A percentile compares a stretch with the other conserved stretches of the same genome.
Evolutionary conservation across 2,329 filamentous ascomycete species (phyloP).

Genomic region (Drechslera avenae): DNA sequence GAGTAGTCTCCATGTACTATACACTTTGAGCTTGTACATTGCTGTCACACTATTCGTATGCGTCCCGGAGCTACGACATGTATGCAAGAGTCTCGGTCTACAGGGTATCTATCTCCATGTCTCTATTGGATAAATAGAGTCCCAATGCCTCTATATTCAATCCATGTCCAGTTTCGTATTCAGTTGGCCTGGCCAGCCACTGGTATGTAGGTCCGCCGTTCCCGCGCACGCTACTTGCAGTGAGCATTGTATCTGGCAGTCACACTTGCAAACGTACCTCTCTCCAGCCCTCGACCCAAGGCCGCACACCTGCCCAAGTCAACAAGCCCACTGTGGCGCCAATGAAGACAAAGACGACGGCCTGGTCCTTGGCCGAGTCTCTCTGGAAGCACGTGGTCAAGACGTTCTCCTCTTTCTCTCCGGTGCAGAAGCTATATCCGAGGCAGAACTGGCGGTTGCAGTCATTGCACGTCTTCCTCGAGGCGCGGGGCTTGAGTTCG

Average conservation of each 20-base stretch:
- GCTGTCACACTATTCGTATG: constrained; percentile 43
- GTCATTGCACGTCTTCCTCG: constrained; percentile 63
- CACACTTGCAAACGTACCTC: constrained; percentile 49
- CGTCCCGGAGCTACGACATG: constrained; percentile 39
- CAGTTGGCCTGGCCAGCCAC: constrained; percentile 48
- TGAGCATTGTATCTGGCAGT: neutral
- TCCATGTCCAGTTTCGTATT: neutral
- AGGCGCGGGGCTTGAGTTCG: constrained; percentile 32
- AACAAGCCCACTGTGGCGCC: constrained; percentile 65
- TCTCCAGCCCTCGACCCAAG: constrained; percentile 63
- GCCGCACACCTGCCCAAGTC: constrained; percentile 64
- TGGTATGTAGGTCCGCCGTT: constrained; percentile 59
- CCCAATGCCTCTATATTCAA: constrained; percentile 3
- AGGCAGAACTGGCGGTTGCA: constrained; percentile 72
- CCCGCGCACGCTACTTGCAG: constrained; percentile 50
- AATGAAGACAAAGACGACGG: constrained; percentile 70
- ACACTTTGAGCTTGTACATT: constrained; percentile 40
- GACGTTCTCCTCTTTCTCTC: constrained; percentile 66
- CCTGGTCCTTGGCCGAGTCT: constrained; percentile 70
- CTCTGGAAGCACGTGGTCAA: constrained; percentile 71
- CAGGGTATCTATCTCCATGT: constrained; percentile 39
- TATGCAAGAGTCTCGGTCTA: constrained; percentile 24
- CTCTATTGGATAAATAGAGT: constrained; percentile 22
- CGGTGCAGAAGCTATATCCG: constrained; percentile 65
- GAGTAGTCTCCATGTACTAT: constrained; percentile 37